phyloP scores from a whole-genome alignment of 2,329 filamentous ascomycete species.

The Sarocladiaceae sp. region DNA sequence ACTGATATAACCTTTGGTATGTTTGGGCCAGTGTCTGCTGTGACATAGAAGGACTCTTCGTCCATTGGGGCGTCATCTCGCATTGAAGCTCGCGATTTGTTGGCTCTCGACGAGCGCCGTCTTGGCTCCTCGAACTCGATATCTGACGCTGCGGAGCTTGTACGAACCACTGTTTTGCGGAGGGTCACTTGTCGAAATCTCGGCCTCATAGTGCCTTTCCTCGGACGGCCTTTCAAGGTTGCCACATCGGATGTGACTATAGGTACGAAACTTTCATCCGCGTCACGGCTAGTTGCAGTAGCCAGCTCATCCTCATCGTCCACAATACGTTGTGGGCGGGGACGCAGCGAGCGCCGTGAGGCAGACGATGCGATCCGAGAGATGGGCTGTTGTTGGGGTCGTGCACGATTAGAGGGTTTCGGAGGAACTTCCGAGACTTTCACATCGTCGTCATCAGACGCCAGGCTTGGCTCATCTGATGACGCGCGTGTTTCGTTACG shows the following conservation, averaged over 20 bases:
- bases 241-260: conserved; percentile 31
- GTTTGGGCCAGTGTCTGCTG: not conserved
- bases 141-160: conserved; percentile 31
- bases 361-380: not conserved
- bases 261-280: conserved; percentile 29
- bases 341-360: not conserved
- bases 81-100: conserved; percentile 39
- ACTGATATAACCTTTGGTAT: conserved; percentile 57
- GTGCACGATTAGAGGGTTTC: not conserved
- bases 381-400: not conserved
- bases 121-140: conserved; percentile 48
- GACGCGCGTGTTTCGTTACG: not conserved
- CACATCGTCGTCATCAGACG: not conserved
- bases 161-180: not conserved
- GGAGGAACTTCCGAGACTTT: not conserved
- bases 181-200: not conserved
- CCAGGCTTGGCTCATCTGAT: not conserved
- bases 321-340: not conserved
- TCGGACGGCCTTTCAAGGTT: conserved; percentile 1
- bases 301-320: conserved; percentile 10
- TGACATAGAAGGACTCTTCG: conserved; percentile 50
- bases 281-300: not conserved
- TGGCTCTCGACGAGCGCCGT: conserved; percentile 46
- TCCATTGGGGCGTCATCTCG: conserved; percentile 51
- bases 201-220: not conserved